Evolutionary conservation across 1,139 yeast species (phyloP).

Genomic region (Petasospora rhodanensis): DNA sequence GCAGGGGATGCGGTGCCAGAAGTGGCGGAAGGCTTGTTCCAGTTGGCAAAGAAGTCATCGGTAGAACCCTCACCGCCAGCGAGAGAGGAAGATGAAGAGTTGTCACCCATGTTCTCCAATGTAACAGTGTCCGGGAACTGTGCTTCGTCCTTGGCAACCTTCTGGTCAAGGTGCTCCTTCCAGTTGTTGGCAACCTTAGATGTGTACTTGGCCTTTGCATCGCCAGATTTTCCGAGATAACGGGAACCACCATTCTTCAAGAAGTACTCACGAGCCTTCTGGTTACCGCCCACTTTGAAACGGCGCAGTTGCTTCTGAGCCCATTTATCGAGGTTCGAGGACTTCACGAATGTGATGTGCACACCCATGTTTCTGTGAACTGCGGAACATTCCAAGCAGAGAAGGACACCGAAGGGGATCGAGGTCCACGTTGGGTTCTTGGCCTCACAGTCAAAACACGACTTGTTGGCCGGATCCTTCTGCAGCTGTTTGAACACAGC

Average conservation of each 20-base stretch:
- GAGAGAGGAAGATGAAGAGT: conserved; percentile 32
- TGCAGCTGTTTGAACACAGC: conserved; percentile 54
- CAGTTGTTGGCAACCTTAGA: conserved; percentile 74
- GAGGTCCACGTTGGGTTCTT: conserved; percentile 99
- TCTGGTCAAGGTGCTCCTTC: conserved; percentile 70
- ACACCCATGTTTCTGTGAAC: conserved; percentile 94
- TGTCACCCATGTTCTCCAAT: conserved; percentile 50
- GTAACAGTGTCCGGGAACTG: conserved; percentile 66
- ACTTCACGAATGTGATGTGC: conserved; percentile 91
- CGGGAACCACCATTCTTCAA: conserved; percentile 80
- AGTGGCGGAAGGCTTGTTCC: conserved; percentile 53
- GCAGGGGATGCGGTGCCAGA: conserved; percentile 25
- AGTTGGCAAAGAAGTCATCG: conserved; percentile 87
- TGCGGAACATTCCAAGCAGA: conserved; percentile 96
- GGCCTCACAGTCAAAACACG: conserved; percentile 89
- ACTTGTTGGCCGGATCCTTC: conserved; percentile 69
- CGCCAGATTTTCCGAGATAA: conserved; percentile 49
- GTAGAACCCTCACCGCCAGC: conserved; percentile 38
- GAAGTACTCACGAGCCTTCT: conserved; percentile 77
- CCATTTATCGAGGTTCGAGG: conserved; percentile 92
- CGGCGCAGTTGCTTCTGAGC: conserved; percentile 81
- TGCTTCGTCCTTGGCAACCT: conserved; percentile 60
- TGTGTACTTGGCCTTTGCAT: conserved; percentile 76
- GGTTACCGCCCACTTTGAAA: conserved; percentile 92
- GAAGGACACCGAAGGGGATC: conserved; percentile 89